phyloP scores from a whole-genome alignment of 345 rosid species.

The Sisymbrium altissimum region DNA sequence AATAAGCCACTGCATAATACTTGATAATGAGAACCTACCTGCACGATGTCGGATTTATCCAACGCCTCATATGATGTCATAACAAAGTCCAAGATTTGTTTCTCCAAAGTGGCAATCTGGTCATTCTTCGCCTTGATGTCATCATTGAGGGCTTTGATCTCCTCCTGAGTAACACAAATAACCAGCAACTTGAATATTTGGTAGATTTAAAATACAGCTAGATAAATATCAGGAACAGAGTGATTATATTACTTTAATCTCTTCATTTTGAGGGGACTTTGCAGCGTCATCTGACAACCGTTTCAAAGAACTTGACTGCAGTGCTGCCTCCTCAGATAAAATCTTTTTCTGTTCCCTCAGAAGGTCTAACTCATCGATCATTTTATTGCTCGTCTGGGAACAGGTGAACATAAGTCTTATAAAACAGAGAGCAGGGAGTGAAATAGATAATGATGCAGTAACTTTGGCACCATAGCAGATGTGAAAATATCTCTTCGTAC shows the following conservation, averaged over 20 bases:
- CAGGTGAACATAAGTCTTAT: slow-evolving; percentile 14
- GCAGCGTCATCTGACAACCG: slow-evolving; percentile 76
- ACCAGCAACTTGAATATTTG: slow-evolving; percentile 20
- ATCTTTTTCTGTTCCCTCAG: slow-evolving; percentile 92
- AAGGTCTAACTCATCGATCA: slow-evolving; percentile 81
- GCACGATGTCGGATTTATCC: slow-evolving; percentile 61
- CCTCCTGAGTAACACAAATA: slow-evolving; percentile 52
- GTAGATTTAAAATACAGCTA: slow-evolving; percentile 10
- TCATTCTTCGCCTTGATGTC: slow-evolving; percentile 77
- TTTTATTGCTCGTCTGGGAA: slow-evolving; percentile 66
- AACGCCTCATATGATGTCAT: slow-evolving; percentile 50
- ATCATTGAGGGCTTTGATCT: slow-evolving; percentile 57
- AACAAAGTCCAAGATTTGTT: slow-evolving; percentile 67
- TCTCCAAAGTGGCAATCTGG: slow-evolving; percentile 73
- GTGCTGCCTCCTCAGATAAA: slow-evolving; percentile 79
- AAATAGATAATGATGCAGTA: neutral
- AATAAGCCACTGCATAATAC: neutral
- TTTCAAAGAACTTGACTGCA: slow-evolving; percentile 84
- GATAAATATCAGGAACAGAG: slow-evolving; percentile 8
- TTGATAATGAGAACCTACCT: slow-evolving; percentile 44
- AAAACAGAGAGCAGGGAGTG: slow-evolving; percentile 6
- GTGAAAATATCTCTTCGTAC: slow-evolving; percentile 38
- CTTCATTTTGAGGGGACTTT: slow-evolving; percentile 63
- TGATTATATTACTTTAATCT: slow-evolving; percentile 48
- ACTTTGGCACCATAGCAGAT: neutral